Evolutionary conservation across 768 basidiomycete species (phyloP).

Genomic region (Tylopilus vinaceipallidus): DNA sequence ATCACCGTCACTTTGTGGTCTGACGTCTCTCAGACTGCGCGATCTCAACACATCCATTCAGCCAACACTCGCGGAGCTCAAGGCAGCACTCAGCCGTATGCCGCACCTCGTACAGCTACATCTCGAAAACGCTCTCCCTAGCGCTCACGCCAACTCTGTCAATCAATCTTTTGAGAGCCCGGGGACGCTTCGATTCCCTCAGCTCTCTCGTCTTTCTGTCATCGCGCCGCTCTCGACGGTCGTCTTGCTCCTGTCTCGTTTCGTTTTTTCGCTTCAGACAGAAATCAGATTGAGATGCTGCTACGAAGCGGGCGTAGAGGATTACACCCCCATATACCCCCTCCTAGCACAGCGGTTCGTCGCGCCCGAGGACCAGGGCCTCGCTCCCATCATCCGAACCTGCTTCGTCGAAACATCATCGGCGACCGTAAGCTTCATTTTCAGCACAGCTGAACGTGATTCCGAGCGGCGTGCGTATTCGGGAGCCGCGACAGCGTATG

Average conservation of each 20-base stretch:
- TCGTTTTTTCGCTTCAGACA: constrained; percentile 11
- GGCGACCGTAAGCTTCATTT: constrained; percentile 14
- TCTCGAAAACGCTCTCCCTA: constrained; percentile 36
- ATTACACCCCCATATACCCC: constrained; percentile 10
- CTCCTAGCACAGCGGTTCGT: constrained; percentile 18
- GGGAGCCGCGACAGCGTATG: constrained; percentile 3
- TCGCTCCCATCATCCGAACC: constrained; percentile 12
- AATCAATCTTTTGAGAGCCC: not conserved
- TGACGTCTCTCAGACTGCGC: constrained; percentile 38
- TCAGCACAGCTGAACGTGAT: constrained; percentile 14
- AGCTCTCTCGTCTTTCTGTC: constrained; percentile 16
- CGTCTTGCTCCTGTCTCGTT: constrained; percentile 10
- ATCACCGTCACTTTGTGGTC: constrained; percentile 33
- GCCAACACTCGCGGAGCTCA: constrained; percentile 33
- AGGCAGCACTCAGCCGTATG: constrained; percentile 35
- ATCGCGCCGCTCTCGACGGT: constrained; percentile 19
- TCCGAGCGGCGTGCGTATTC: constrained; percentile 8
- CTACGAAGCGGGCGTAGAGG: constrained; percentile 2
- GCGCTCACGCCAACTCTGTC: not conserved
- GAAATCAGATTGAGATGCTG: constrained; percentile 17
- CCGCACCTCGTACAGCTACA: constrained; percentile 34
- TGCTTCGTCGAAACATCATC: constrained; percentile 10
- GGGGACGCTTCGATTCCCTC: constrained; percentile 6
- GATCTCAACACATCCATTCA: constrained; percentile 25
- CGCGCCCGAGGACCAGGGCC: not conserved